A percentile compares a stretch with the other conserved stretches of the same genome.
Evolutionary conservation across 1,284 basidiomycete species (phyloP).

Genomic region (Xanthoconium separans): DNA sequence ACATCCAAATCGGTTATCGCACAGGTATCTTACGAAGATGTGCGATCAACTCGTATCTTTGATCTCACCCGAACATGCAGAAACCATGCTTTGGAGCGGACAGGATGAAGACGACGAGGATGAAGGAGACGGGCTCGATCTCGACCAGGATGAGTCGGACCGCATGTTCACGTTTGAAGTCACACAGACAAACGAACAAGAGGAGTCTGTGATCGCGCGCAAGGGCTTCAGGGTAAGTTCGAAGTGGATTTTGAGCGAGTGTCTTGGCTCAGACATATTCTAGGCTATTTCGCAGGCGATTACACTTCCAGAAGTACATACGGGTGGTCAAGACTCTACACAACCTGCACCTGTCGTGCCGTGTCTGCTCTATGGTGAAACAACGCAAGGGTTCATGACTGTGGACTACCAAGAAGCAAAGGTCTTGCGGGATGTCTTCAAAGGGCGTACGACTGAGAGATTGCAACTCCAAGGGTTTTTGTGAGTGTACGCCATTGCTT

Average conservation of each 20-base stretch:
- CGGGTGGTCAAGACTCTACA: constrained; percentile 10
- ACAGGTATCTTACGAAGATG: constrained; percentile 56
- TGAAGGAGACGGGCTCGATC: constrained; percentile 11
- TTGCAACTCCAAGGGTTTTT: constrained; percentile 18
- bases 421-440: neutral
- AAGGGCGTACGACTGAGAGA: neutral
- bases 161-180: constrained; percentile 57
- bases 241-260: neutral
- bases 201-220: constrained; percentile 45
- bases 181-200: constrained; percentile 54
- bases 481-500: constrained; percentile 11
- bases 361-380: constrained; percentile 35
- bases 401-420: constrained; percentile 21
- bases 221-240: constrained; percentile 42
- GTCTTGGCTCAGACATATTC: neutral
- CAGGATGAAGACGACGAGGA: constrained; percentile 32
- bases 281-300: constrained; percentile 22
- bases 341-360: constrained; percentile 21
- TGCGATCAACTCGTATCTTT: constrained; percentile 51
- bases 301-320: neutral
- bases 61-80: constrained; percentile 45
- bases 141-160: constrained; percentile 41
- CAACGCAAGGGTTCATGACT: constrained; percentile 35
- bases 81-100: constrained; percentile 44
- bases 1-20: no score